A percentile compares a stretch with the other conserved stretches of the same genome.
These are phyloP conservation scores for Citrus australasica DNA, from an alignment of 345 rosid species.

Conservation along the genomic window DNA sequence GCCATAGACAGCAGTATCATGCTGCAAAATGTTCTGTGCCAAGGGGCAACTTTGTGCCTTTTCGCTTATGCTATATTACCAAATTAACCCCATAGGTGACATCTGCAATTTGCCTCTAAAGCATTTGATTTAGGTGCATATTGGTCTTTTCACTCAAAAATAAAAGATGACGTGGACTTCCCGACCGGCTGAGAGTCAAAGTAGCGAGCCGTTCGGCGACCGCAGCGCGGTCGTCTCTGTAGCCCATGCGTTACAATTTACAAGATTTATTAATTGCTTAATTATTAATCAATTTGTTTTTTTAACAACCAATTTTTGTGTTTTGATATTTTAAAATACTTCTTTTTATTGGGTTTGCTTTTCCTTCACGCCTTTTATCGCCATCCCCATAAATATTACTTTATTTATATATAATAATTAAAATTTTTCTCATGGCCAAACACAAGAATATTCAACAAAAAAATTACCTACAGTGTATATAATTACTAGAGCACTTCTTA, in stretches of 20 bases:
- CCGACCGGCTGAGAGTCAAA: conserved; percentile 54
- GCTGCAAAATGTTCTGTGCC: not conserved
- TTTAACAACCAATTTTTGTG: not conserved
- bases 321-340: not conserved
- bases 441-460: not conserved
- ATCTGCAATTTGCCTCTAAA: too few relatives aligned
- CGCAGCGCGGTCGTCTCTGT: conserved; percentile 67
- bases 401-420: not conserved
- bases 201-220: conserved; percentile 77
- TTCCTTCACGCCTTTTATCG: conserved; percentile 31
- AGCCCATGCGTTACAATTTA: conserved; percentile 60
- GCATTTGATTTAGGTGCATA: not conserved
- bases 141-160: not conserved
- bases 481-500: not conserved
- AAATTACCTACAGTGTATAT: not conserved
- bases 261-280: conserved; percentile 27
- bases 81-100: not conserved
- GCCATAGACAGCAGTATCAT: not conserved
- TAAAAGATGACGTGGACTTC: conserved; percentile 27
- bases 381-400: conserved; percentile 23
- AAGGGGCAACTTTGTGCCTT: too few relatives aligned
- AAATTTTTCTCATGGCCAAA: not conserved
- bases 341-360: conserved; percentile 22
- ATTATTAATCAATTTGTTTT: not conserved
- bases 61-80: not conserved